Evolutionary conservation across 306 rosid genomes (phyloP).

Genomic region (Hippophae rhamnoides): DNA sequence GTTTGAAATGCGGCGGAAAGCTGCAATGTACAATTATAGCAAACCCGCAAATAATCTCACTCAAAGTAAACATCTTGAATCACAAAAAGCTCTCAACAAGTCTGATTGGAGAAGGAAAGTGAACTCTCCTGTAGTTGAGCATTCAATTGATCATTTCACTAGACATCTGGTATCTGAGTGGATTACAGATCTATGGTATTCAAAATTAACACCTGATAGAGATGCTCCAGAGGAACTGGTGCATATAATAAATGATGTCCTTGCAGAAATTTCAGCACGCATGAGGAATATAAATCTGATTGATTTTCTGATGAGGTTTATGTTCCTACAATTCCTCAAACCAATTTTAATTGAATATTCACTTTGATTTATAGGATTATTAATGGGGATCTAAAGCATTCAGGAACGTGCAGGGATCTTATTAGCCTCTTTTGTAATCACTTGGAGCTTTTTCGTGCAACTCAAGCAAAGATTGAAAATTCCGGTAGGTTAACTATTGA

Average conservation of each 20-base stretch:
- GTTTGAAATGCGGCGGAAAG: slow-evolving; percentile 78
- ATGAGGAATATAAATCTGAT: slow-evolving; percentile 80
- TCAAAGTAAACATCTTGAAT: slow-evolving; percentile 43
- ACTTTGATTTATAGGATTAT: slow-evolving; percentile 13
- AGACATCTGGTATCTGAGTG: slow-evolving; percentile 86
- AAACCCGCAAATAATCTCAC: slow-evolving; percentile 29
- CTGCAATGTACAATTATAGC: slow-evolving; percentile 65
- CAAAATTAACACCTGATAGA: slow-evolving; percentile 77
- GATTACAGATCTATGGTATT: slow-evolving; percentile 93
- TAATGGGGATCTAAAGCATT: slow-evolving; percentile 25
- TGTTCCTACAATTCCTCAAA: slow-evolving; percentile 12
- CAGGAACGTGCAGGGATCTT: slow-evolving; percentile 69
- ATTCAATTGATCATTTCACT: slow-evolving; percentile 75
- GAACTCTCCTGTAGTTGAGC: slow-evolving; percentile 84
- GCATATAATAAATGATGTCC: slow-evolving; percentile 52
- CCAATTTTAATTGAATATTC: slow-evolving; percentile 2
- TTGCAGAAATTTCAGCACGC: slow-evolving; percentile 87
- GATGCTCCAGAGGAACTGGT: slow-evolving; percentile 92
- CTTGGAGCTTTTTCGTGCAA: slow-evolving; percentile 79
- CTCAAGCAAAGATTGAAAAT: slow-evolving; percentile 52
- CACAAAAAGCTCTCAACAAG: slow-evolving; percentile 41
- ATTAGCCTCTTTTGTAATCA: slow-evolving; percentile 65
- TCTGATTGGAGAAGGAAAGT: slow-evolving; percentile 86
- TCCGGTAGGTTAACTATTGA: slow-evolving; percentile 45
- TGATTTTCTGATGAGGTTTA: slow-evolving; percentile 85